phyloP scores from a whole-genome alignment of 768 basidiomycete genomes.

The Hericium erinaceus region DNA sequence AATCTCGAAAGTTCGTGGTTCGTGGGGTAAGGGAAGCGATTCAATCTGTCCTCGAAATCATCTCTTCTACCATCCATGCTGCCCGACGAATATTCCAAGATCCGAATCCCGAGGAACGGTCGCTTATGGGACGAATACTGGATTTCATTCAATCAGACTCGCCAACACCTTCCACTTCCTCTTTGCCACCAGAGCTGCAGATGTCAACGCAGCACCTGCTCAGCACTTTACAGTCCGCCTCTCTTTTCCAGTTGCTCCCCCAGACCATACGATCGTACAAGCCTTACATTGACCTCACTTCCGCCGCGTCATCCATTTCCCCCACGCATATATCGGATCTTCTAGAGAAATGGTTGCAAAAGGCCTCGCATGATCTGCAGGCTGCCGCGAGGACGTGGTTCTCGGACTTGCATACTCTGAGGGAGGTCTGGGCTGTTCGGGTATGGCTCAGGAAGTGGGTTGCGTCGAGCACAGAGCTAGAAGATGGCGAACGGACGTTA shows the following conservation, averaged over 20 bases:
- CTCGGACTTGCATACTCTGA: slow-evolving; percentile 43
- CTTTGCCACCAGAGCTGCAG: slow-evolving; percentile 41
- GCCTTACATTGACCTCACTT: slow-evolving; percentile 71
- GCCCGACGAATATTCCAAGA: slow-evolving; percentile 50
- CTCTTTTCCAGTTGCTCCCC: slow-evolving; percentile 74
- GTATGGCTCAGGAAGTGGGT: slow-evolving; percentile 41
- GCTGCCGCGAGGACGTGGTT: slow-evolving; percentile 48
- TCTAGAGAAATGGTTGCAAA: slow-evolving; percentile 56
- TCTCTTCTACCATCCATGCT: slow-evolving; percentile 49
- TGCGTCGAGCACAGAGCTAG: slow-evolving; percentile 30
- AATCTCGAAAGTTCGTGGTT: slow-evolving; percentile 27
- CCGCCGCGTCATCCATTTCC: slow-evolving; percentile 44
- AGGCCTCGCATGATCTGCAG: slow-evolving; percentile 37
- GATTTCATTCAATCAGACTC: slow-evolving; percentile 51
- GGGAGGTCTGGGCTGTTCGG: slow-evolving; percentile 68
- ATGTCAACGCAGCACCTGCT: slow-evolving; percentile 65
- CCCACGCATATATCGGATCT: slow-evolving; percentile 34
- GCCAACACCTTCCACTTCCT: slow-evolving; percentile 6
- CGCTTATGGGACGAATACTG: slow-evolving; percentile 50
- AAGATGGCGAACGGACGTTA: slow-evolving; percentile 34
- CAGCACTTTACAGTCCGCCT: slow-evolving; percentile 67
- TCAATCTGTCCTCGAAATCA: slow-evolving; percentile 40
- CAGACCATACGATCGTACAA: slow-evolving; percentile 63
- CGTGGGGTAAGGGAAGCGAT: slow-evolving; percentile 47
- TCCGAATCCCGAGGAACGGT: slow-evolving; percentile 20